phyloP scores from a whole-genome alignment of 1,139 yeast species.

The Candida labiduridarum region DNA sequence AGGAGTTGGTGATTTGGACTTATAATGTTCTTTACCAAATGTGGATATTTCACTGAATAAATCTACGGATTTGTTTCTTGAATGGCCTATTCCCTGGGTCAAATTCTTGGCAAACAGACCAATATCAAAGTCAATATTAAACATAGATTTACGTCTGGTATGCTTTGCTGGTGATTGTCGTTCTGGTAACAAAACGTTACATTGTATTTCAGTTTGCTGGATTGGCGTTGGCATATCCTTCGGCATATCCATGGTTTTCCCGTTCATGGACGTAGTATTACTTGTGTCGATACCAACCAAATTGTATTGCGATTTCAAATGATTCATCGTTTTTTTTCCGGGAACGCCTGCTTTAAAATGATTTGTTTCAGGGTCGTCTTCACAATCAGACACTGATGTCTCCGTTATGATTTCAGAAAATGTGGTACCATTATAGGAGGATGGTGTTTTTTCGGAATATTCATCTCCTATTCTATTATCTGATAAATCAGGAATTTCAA shows the following conservation, averaged over 20 bases:
- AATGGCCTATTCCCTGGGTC: conserved; percentile 8
- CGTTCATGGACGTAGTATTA: conserved; percentile 14
- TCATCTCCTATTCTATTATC: conserved; percentile 24
- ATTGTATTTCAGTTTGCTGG: conserved; percentile 10
- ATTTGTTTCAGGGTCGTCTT: conserved; percentile 21
- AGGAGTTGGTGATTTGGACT: conserved; percentile 5
- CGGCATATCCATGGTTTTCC: conserved; percentile 5
- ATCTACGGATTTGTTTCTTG: conserved; percentile 19
- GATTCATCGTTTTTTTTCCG: conserved; percentile 33
- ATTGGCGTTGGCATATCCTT: conserved; percentile 1
- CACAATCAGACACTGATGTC: conserved; percentile 19
- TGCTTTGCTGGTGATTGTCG: conserved; percentile 35
- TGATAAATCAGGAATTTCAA: conserved; percentile 46
- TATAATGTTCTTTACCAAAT: conserved; percentile 2
- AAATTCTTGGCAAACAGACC: not conserved
- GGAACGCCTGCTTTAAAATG: conserved; percentile 36
- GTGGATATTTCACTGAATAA: conserved; percentile 2
- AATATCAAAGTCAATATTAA: conserved; percentile 34
- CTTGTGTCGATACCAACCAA: conserved; percentile 24
- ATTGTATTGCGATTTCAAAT: conserved; percentile 29
- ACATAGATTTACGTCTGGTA: conserved; percentile 43
- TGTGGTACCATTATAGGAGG: conserved; percentile 30
- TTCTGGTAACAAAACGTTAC: conserved; percentile 1
- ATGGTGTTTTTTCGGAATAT: conserved; percentile 24
- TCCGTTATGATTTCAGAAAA: conserved; percentile 33